Percentiles rank a stretch among this genome's conserved stretches.
Conservation (phyloP, 768 basidiomycete species). For the Tulasnella sp. region DNA sequence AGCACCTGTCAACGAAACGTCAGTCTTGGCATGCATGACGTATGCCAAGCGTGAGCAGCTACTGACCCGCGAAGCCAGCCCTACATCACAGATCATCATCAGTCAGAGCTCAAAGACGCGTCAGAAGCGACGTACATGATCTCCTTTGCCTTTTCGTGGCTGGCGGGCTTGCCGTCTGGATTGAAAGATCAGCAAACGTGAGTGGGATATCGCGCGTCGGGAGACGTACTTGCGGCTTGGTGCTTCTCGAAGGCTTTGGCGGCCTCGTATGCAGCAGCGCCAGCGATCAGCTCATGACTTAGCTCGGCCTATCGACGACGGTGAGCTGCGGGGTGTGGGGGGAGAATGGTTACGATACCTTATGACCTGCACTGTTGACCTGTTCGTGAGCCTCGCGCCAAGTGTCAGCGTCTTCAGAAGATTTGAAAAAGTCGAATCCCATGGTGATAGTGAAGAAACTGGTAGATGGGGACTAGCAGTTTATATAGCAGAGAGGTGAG, state of each 20-base stretch:
- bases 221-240: not conserved
- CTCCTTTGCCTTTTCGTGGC: conserved; percentile 14
- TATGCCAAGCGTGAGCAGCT: not conserved
- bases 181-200: not conserved
- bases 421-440: not conserved
- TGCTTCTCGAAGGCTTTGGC: conserved; percentile 16
- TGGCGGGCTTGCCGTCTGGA: conserved; percentile 12
- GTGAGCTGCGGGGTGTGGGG: not conserved
- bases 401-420: conserved; percentile 3
- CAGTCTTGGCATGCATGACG: not conserved
- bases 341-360: not conserved
- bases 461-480: no score
- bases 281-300: conserved; percentile 15
- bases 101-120: not conserved
- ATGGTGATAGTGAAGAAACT: not conserved
- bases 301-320: conserved; percentile 8
- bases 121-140: not conserved
- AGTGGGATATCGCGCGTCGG: not conserved
- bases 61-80: conserved; percentile 2
- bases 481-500: no score
- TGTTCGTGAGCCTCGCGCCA: not conserved
- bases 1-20: not conserved
- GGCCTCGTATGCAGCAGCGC: conserved; percentile 17
- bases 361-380: conserved; percentile 7
- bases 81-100: no score